Evolutionary conservation across 1,284 basidiomycete species (phyloP).

Genomic region (Microstroma glucosiphilum): DNA sequence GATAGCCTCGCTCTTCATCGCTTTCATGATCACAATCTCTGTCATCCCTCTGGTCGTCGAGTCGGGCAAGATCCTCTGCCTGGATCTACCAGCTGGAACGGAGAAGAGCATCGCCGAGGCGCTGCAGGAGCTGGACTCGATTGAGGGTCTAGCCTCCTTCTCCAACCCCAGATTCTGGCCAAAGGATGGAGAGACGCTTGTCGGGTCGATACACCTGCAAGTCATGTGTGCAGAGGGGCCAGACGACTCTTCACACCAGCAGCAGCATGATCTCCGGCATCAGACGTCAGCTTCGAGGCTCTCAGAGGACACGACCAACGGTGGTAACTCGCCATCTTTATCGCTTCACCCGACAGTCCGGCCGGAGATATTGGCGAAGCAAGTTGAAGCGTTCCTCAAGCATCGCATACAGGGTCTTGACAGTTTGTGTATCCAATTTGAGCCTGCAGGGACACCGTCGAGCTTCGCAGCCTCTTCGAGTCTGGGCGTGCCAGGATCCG

Average conservation of each 20-base stretch:
- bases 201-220: conserved; percentile 66
- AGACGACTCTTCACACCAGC: background rate
- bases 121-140: conserved; percentile 62
- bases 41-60: conserved; percentile 93
- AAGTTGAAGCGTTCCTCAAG: conserved; percentile 32
- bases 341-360: conserved; percentile 7
- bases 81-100: conserved; percentile 70
- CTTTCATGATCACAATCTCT: conserved; percentile 84
- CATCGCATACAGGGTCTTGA: conserved; percentile 33
- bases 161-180: conserved; percentile 88
- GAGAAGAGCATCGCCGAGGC: conserved; percentile 66
- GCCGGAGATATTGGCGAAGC: conserved; percentile 27
- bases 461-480: too few relatives aligned
- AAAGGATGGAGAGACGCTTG: conserved; percentile 74
- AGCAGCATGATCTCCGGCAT: background rate
- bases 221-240: conserved; percentile 6
- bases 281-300: background rate
- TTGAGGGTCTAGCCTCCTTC: conserved; percentile 73
- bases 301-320: background rate
- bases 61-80: conserved; percentile 75
- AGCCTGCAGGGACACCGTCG: conserved; percentile 10
- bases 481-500: too few relatives aligned
- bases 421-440: conserved; percentile 35
- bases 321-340: background rate
- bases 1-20: conserved; percentile 94